Percentiles rank a stretch among this genome's conserved stretches.
Conservation (phyloP, 2,329 filamentous ascomycete genomes). For the Pseudogymnoascus sp. region DNA sequence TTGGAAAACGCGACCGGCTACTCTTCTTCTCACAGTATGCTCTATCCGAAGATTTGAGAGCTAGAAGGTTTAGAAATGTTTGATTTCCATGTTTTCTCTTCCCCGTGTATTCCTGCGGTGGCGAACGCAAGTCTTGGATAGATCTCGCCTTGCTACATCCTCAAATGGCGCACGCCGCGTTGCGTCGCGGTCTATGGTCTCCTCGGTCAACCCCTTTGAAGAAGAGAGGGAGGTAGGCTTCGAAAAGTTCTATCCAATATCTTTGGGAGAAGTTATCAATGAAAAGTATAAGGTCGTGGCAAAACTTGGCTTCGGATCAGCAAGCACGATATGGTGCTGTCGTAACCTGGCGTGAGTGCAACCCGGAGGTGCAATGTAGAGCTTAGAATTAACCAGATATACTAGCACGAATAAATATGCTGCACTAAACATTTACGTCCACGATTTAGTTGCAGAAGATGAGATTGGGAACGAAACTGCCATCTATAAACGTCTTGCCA, state of each 20-base stretch:
- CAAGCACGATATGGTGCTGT: constrained; percentile 38
- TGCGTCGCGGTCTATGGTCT: constrained; percentile 15
- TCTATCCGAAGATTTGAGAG: not conserved
- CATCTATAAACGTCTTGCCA: constrained; percentile 20
- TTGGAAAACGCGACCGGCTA: not conserved
- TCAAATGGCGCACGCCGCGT: constrained; percentile 14
- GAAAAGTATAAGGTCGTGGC: constrained; percentile 31
- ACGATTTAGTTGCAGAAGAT: constrained; percentile 20
- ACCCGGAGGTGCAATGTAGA: constrained; percentile 13
- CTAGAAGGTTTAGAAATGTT: not conserved
- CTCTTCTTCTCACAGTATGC: not conserved
- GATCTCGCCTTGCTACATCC: constrained; percentile 16
- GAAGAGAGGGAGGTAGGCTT: constrained; percentile 19
- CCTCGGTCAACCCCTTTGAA: constrained; percentile 16
- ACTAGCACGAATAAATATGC: constrained; percentile 20
- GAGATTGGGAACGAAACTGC: constrained; percentile 19
- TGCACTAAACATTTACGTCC: constrained; percentile 19
- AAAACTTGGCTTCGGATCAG: constrained; percentile 36
- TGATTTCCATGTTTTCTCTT: constrained; percentile 17
- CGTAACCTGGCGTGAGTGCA: constrained; percentile 27
- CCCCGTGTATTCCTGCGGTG: constrained; percentile 17
- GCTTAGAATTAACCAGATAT: constrained; percentile 17
- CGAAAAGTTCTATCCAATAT: constrained; percentile 20
- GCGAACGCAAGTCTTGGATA: constrained; percentile 17
- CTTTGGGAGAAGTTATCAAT: constrained; percentile 21